A percentile compares a stretch with the other conserved stretches of the same genome.
Evolutionary conservation across 139 green algal genomes (phyloP).

Genomic region (Haematococcus lacustris): DNA sequence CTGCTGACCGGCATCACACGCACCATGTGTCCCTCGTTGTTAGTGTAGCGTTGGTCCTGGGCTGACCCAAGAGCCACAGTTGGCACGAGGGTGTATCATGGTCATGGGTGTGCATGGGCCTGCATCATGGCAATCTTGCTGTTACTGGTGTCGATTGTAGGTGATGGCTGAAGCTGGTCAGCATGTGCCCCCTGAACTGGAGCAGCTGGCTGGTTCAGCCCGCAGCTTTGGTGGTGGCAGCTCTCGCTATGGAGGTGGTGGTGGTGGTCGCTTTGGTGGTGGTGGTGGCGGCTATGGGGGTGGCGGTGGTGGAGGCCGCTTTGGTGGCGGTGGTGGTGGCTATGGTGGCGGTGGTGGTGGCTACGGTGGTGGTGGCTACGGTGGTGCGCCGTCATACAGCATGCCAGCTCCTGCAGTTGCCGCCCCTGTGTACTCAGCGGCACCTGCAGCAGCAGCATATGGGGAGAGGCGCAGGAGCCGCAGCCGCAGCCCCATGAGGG

Average conservation of each 20-base stretch:
- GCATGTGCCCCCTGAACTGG: slow-evolving; percentile 50
- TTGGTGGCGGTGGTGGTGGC: slow-evolving; percentile 18
- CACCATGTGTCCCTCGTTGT: neutral
- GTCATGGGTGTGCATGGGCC: neutral
- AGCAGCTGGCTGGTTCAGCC: slow-evolving; percentile 27
- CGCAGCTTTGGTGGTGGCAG: slow-evolving; percentile 29
- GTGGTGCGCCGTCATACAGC: neutral
- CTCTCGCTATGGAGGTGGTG: slow-evolving; percentile 28
- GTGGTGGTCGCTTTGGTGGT: slow-evolving; percentile 8
- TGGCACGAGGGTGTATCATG: neutral
- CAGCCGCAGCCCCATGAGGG: too few species aligned
- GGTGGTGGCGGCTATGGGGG: neutral
- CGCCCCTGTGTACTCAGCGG: neutral
- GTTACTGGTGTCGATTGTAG: slow-evolving; percentile 6
- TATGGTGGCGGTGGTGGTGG: slow-evolving; percentile 14
- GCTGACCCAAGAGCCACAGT: neutral
- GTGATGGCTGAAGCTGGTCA: slow-evolving; percentile 58
- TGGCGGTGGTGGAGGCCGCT: too few species aligned
- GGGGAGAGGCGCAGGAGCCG: neutral
- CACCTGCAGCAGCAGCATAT: too few species aligned
- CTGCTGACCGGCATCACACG: neutral
- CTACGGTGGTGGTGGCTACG: neutral
- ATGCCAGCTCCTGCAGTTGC: neutral
- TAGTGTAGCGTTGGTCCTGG: neutral
- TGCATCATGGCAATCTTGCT: neutral